These are phyloP conservation scores for Darksidea phi DNA, from an alignment of 495 filamentous ascomycete genomes.

Conservation along the genomic window DNA sequence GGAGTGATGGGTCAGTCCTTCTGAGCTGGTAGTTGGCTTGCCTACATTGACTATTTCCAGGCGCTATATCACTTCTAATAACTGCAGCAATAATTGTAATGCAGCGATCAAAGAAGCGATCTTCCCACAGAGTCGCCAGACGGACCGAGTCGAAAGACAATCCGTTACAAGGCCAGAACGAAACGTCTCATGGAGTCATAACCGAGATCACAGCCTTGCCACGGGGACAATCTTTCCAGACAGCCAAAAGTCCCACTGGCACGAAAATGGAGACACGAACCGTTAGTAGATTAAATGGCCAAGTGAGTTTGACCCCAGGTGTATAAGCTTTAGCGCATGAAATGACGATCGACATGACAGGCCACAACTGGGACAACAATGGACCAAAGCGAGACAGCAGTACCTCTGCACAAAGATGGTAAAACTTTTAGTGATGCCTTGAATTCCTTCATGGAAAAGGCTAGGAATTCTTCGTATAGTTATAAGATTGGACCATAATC, in stretches of 20 bases:
- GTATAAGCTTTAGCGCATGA: too few species aligned
- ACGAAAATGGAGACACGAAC: not conserved
- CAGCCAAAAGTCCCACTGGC: not conserved
- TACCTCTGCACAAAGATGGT: not conserved
- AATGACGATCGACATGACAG: too few species aligned
- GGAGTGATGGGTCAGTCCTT: not conserved
- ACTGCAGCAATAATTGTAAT: not conserved
- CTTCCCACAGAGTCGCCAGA: not conserved
- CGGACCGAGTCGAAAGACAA: not conserved
- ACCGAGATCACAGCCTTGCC: not conserved
- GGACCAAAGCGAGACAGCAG: too few species aligned
- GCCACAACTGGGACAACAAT: too few species aligned
- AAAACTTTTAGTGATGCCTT: constrained; percentile 3
- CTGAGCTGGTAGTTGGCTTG: not conserved
- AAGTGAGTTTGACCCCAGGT: too few species aligned
- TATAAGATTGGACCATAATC: constrained; percentile 3
- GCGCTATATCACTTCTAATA: not conserved
- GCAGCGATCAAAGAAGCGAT: not conserved
- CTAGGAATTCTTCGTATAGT: not conserved
- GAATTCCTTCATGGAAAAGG: constrained; percentile 11
- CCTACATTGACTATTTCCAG: not conserved
- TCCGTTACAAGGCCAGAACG: not conserved
- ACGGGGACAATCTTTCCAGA: not conserved
- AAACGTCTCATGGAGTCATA: not conserved
- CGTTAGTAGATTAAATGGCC: not conserved